Evolutionary conservation across 2,329 filamentous ascomycete genomes (phyloP), one percentile per base, ranked within the genome.

Genomic region (Calycina marina): DNA sequence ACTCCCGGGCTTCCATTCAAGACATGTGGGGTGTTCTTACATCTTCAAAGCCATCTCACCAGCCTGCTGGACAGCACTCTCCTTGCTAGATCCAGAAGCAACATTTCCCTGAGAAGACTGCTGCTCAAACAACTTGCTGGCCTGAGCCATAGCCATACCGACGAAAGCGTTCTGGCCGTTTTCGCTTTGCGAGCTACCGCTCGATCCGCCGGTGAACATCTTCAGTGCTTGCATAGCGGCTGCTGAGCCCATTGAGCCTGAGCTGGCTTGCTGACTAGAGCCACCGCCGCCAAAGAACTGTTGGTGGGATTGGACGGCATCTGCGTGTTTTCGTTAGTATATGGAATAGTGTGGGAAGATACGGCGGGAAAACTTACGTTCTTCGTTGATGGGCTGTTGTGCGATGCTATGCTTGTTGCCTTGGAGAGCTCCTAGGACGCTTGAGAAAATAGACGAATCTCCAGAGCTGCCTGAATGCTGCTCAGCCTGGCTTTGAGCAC

Each of bases 41-140:
- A 93, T 79, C 69, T 93, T 85, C 47, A 93, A 56, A 3, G 85
- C 86, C 69, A 82, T 78, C 65, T 93, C 77, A 2, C 75, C 85
- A 3, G 86, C 86, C 54, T 75, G 64, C 52, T 79, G 73, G 28
- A 94, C 62, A 30, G 74, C 83, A 29, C 73, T 75, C 57, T 93
- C 73, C 69, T 93, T 93, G 57, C 71, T 79, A 4, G 77, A 69
- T 15, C 67, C 65, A 14, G 64, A 56, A 3, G 60, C 52, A 13
- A 71, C 59, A 44, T 67, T 63, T 44, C 69, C 69, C 42, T 65
- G 55, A 6, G 62, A 56, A 17, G 61, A 53, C 53, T 74, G 69
- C 51, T 62, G 57, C 42, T 77, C 72, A 45, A 77, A 76, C 13
- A 77, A 61, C 65, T 71, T 85, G 49, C 76, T 77, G 18, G 84